Evolutionary conservation across 1,284 basidiomycete genomes (phyloP).

Genomic region (Tylopilus orsonianus): DNA sequence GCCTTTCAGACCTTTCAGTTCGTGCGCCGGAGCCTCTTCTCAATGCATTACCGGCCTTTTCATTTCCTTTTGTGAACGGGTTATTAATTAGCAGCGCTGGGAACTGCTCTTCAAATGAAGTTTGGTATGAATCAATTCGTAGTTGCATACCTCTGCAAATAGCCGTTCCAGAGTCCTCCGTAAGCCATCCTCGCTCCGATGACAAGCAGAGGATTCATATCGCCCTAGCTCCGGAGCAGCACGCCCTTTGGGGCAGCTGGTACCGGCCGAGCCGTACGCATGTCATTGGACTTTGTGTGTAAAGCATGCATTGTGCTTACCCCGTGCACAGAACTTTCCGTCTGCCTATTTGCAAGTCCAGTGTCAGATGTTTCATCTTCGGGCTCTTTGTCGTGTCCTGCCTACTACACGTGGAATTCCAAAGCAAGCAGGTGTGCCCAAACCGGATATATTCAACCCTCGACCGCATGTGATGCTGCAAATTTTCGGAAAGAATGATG

Average conservation of each 20-base stretch:
- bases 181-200: slow-evolving; percentile 10
- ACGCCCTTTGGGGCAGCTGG: slow-evolving; percentile 13
- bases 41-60: slow-evolving; percentile 2
- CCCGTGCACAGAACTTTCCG: slow-evolving; percentile 13
- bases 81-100: slow-evolving; percentile 6
- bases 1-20: neutral
- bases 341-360: slow-evolving; percentile 16
- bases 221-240: slow-evolving; percentile 8
- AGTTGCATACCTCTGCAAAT: slow-evolving; percentile 13
- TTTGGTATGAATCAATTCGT: slow-evolving; percentile 17
- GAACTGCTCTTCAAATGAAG: slow-evolving; percentile 17
- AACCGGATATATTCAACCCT: neutral
- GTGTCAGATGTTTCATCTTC: neutral
- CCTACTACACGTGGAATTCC: slow-evolving; percentile 10
- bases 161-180: slow-evolving; percentile 4
- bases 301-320: slow-evolving; percentile 1
- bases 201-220: neutral
- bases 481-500: slow-evolving; percentile 19
- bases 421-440: slow-evolving; percentile 8
- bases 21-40: slow-evolving; percentile 11
- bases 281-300: neutral
- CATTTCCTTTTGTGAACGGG: slow-evolving; percentile 8
- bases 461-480: neutral
- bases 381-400: slow-evolving; percentile 11
- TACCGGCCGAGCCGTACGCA: slow-evolving; percentile 22